Evolutionary conservation across 176 grass and related monocot species (phyloP), one percentile per base, ranked within the genome.

Genomic region (Coix lacrymajobi): DNA sequence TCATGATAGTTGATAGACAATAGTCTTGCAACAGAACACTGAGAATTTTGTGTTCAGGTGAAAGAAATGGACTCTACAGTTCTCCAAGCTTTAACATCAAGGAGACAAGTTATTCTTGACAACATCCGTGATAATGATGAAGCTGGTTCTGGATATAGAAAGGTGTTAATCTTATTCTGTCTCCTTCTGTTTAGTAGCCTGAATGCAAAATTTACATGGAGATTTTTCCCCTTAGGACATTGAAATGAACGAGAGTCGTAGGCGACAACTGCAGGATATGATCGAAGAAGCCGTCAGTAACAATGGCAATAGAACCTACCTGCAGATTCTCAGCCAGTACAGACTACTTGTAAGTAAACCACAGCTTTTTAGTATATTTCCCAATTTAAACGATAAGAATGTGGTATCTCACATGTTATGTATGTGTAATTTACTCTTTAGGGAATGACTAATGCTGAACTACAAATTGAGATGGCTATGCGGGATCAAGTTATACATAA

Each of bases 381-480:
- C 33, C 62, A 51, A 39, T 65, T 29, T 46, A 19, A 29, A 9
- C 28, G 8, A 29, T 41, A 44, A 73, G 30, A 83, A 82, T 39
- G 75, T 81, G 52, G 66, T 39, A 48, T 49, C 54, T 76, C 14
- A 66, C 75, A 78, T 74, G 37, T 22, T 73, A 4, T 54, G 63
- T 81, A 71, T 76, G 25, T 76, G 40, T 29, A 38, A 70, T 46
- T 2, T 20, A 66, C 31, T 37, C 34, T 84, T 68, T 31, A 99
- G 96, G 96, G 89, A 15, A 96, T 99, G 89, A 78, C 63, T 71
- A 99, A 96, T 11, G 80, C 93, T 9, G 96, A 99, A 80, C 96
- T 99, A 82, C 96, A 99, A 81, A 95, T 99, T 75, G 96, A 99
- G 79, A 99, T 99, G 93, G 96, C 96, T 29, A 96, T 99, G 93